Evolutionary conservation across 768 basidiomycete genomes (phyloP), one percentile per base, ranked within the genome.

Genomic region (Thelephora ganbajun): DNA sequence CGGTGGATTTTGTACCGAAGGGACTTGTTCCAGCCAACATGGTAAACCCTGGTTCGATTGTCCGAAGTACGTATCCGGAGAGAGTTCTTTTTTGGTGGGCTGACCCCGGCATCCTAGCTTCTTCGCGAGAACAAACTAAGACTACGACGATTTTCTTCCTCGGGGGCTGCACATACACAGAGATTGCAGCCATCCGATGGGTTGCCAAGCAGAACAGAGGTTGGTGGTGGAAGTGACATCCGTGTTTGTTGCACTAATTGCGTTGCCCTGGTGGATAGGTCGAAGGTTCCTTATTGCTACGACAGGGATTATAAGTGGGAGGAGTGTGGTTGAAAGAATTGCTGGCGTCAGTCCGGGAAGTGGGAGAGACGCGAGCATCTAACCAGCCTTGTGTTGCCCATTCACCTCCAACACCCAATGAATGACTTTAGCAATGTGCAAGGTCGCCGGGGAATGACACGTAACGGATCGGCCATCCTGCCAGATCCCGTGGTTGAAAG

Each of bases 111-210:
- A 16, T 34, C 33, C 42, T 53, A 78, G 76, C 70, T 47, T 65
- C 65, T 50, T 62, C 71, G 1, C 69, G 68, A 44, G 84, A 82
- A 51, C 73, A 75, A 56, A 66, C 74, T 2, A 85, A 79, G 6
- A 94, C 83, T 5, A 94, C 91, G 2, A 76, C 94, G 14, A 86
- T 99, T 9, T 96, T 97, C 66, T 97, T 98, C 76, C 66, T 98
- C 30, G 96, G 96, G 22, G 96, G 94, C 3, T 92, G 92, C 61
- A 99, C 96, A 11, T 96, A 88, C 56, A 94, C 94, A 7, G 96
- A 98, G 67, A 91, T 98, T 50, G 83, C 96, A 34, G 94, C 94
- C 5, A 61, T 99, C 54, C 73, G 96, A 60, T 96, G 91, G 90
- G 83, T 94, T 57, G 74, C 79, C 48, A 76, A 81, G 55, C 90